Base-by-base conservation (phyloP, 2,329 filamentous ascomycete species). In the Colletotrichum sublineola region DNA sequence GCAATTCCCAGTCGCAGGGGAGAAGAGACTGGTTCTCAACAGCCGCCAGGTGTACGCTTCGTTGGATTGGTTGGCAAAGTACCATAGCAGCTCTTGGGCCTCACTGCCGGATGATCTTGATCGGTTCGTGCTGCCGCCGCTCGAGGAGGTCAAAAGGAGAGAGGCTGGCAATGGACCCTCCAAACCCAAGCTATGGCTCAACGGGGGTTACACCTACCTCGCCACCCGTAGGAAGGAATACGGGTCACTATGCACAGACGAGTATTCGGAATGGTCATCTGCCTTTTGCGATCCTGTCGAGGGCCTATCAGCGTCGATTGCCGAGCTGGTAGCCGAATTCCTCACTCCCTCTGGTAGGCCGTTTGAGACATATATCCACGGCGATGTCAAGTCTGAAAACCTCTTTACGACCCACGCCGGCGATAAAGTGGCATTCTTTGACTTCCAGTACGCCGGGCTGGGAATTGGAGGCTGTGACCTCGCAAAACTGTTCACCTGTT, bases 301-400 rank as follows among this genome's bases (percentile, higher is more conserved):
- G 29, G 79, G 67, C 29, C 75, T 57, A 20, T 57, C 57, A 0
- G 68, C 77, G 1, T 85, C 86, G 0, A 77, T 87, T 0, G 86
- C 89, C 0, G 87, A 91, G 74, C 79, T 86, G 71, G 89, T 85
- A 3, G 89, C 90, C 1, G 73, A 79, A 0, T 84, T 88, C 15
- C 80, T 91, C 15, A 84, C 82, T 0, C 87, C 88, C 0, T 78
- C 76, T 6, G 84, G 83, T 9, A 78, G 84, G 18, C 68, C 80
- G 0, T 82, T 84, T 1, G 84, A 91, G 74, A 90, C 90, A 0
- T 84, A 89, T 20, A 88, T 93, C 9, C 91, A 93, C 75, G 91
- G 91, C 9, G 91, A 93, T 68, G 90, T 92, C 63, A 93, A 93
- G 78, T 91, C 88, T 0, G 90, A 92, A 75, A 93, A 93, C 71